A percentile compares a stretch with the other conserved stretches of the same genome.
These are phyloP conservation scores for Amphicarpaea edgeworthii DNA, from an alignment of 306 rosid species.

Conservation along the genomic window DNA sequence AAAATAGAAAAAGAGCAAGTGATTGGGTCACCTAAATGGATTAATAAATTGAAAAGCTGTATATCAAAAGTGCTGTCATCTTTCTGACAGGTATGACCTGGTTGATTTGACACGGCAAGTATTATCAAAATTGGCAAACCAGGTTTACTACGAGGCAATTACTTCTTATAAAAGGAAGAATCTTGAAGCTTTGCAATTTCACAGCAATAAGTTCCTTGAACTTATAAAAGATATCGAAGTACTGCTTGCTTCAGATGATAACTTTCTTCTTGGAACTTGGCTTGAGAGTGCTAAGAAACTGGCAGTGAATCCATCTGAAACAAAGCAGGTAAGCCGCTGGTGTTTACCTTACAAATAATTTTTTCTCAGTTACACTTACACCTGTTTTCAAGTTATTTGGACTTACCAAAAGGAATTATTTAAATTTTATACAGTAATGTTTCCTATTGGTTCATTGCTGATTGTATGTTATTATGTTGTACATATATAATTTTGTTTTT, in stretches of 20 bases:
- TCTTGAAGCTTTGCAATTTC: conserved; percentile 56
- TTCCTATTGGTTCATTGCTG: background rate
- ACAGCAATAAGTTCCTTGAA: conserved; percentile 71
- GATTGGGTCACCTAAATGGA: conserved; percentile 6
- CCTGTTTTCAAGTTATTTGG: conserved; percentile 24
- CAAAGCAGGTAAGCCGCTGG: conserved; percentile 64
- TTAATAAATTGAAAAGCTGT: conserved; percentile 4
- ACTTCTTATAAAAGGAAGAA: conserved; percentile 67
- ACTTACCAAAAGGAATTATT: background rate
- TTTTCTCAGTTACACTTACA: conserved; percentile 13
- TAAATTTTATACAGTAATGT: conserved; percentile 1
- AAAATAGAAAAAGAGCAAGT: conserved; percentile 24
- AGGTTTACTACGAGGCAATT: conserved; percentile 68
- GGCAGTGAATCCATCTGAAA: conserved; percentile 68
- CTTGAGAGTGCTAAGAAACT: conserved; percentile 83
- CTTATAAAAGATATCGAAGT: conserved; percentile 80
- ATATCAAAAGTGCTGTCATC: conserved; percentile 26
- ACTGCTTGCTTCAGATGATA: conserved; percentile 84
- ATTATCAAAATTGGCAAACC: conserved; percentile 85
- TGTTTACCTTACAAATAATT: conserved; percentile 1
- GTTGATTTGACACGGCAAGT: conserved; percentile 94
- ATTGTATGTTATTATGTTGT: background rate
- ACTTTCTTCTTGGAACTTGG: conserved; percentile 93
- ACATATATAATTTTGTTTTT: no score
- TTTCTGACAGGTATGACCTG: conserved; percentile 83